Base-by-base conservation (phyloP, 441 rosid species). In the Pelargonium citronellum region DNA sequence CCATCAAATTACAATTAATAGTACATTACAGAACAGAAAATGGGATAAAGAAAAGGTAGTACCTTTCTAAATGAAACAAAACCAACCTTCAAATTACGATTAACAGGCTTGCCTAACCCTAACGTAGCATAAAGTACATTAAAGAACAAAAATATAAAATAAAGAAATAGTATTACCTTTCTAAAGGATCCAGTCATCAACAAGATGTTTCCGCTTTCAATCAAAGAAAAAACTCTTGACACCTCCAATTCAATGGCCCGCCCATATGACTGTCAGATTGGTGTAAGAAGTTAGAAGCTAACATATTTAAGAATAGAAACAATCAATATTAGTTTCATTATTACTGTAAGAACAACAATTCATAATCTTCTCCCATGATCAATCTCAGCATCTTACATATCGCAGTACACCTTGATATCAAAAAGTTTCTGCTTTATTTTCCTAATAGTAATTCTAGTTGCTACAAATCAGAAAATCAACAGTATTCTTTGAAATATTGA, bases 241-340 rank as follows among this genome's bases (percentile, higher is more conserved):
- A 13, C 67, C 67, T 64, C 67, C 67, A 64, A 64, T 64, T 64
- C 67, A 64, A 27, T 64, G 10, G 67, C 67, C 9, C 95, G 88
- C 11, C 87, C 91, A 81, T 87, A 92, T 19, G 97, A 92, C 99
- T 95, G 86, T 80, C 37, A 61, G 55, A 77, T 70, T 30, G 43
- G 53, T 69, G 63, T 10, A 58, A 27, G 8, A 51, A 67, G 53
- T 69, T 57, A 63, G 16, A 24, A 37, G 62, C 73, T 65, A 12
- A 39, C 64, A 51, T 70, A 49, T 39, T 43, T 67, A 39, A 9
- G 66, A 60, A 64, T 22, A 34, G n/a, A 61, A 24, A 69, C 46
- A 19, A 55, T 43, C 19, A 53, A 43, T 46, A 37, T 27, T 1
- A 24, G 11, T 11, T 22, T 24, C 65, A 12, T 61, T 24, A 11